These are phyloP conservation scores for Allium sativum DNA, from an alignment of 106 monocot species.

Conservation along the genomic window DNA sequence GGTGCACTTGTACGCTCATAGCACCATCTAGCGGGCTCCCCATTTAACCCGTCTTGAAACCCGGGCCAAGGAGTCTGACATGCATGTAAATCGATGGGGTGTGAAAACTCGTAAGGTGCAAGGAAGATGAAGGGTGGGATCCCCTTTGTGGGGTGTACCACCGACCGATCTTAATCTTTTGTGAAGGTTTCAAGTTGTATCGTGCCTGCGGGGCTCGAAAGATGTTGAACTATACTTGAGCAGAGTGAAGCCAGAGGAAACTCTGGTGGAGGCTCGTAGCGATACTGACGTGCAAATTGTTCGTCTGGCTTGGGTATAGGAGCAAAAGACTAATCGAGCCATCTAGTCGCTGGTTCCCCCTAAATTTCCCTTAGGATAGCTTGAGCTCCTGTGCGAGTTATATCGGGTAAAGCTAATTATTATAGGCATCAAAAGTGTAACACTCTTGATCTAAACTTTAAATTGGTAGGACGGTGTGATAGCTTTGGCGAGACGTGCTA, in stretches of 20 bases:
- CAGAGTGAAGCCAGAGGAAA: slow-evolving; percentile 12
- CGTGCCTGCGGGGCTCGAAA: background rate
- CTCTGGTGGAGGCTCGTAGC: slow-evolving; percentile 12
- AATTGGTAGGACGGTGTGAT: background rate
- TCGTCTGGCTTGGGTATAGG: slow-evolving; percentile 25
- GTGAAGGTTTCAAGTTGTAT: background rate
- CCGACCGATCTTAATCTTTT: background rate
- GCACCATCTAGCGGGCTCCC: background rate
- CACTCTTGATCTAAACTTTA: background rate
- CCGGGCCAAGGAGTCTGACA: background rate
- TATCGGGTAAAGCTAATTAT: slow-evolving; percentile 16
- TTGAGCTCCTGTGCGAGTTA: slow-evolving; percentile 11
- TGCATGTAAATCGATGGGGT: background rate
- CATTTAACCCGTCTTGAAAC: slow-evolving; percentile 11
- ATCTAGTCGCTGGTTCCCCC: slow-evolving; percentile 22
- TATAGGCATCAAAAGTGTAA: slow-evolving; percentile 4
- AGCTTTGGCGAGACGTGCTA: slow-evolving; percentile 6
- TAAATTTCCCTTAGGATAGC: slow-evolving; percentile 24
- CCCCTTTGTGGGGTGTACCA: slow-evolving; percentile 3
- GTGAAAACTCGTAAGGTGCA: background rate
- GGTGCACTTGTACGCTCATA: background rate
- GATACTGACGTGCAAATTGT: slow-evolving; percentile 15
- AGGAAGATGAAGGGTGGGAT: slow-evolving; percentile 5
- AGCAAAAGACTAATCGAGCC: slow-evolving; percentile 25
- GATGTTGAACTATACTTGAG: slow-evolving; percentile 9